Evolutionary conservation across 345 rosid genomes (phyloP), one percentile per base, ranked within the genome.

Genomic region (Combretum micranthum): DNA sequence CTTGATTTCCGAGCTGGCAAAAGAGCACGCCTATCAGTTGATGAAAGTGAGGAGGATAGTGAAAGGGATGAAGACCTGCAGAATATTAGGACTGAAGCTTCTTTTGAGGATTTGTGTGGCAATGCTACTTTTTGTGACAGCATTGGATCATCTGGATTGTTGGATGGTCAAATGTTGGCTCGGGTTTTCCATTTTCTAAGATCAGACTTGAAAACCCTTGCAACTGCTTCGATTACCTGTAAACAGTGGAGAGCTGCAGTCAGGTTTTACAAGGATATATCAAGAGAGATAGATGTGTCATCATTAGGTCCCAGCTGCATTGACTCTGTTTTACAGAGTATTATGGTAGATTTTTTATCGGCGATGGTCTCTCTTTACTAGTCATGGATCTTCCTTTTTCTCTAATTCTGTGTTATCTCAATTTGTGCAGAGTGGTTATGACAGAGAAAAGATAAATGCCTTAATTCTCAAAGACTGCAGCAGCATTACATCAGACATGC

Each of bases 191-290:
- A 94, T 80, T 79, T 79, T 66, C 68, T 94, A 80, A 83, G 87
- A 75, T 72, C 79, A 55, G 97, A 94, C 75, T 54, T 82, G 68
- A 81, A 72, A 64, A 78, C 99, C 60, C 91, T 90, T 56, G 73
- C 81, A 39, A 42, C 79, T 72, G 90, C 96, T 57, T 87, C 99
- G 64, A 75, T 80, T 74, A 87, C 96, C 62, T 94, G 97, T 71
- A 87, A 81, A 72, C 90, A 80, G 51, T 94, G 99, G 99, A 83
- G 92, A 65, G 74, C 95, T 66, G 92, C 85, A 64, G 80, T 70
- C 53, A 60, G 71, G 52, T 85, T 84, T 74, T 94, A 87, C 80
- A 83, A 80, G 75, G 80, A 69, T 63, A 75, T 94, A 56, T 71
- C 97, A 56, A 77, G 68, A 74, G 83, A 79, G 66, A 85, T 87